Percentiles rank a stretch among this genome's conserved stretches.
Conservation (phyloP, 352 stramenopile species). For the Bremia lactucae region DNA sequence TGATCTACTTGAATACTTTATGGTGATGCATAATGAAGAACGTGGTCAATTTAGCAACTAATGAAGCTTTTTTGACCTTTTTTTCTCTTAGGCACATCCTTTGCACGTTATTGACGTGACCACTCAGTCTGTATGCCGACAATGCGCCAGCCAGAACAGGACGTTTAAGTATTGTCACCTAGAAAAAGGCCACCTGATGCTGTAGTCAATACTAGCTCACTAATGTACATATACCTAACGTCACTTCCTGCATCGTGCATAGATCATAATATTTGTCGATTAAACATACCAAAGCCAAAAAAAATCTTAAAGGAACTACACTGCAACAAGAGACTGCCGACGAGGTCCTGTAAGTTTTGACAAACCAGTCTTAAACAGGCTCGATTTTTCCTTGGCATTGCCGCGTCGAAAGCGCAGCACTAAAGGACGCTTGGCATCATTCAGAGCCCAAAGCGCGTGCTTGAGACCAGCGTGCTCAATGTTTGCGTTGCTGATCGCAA, state of each 20-base stretch:
- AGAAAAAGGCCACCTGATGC: constrained; percentile 63
- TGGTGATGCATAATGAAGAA: constrained; percentile 18
- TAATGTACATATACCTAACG: too few species aligned
- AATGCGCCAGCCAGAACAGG: constrained; percentile 23
- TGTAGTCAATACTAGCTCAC: constrained; percentile 20
- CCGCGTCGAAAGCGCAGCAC: constrained; percentile 72
- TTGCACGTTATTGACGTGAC: constrained; percentile 67
- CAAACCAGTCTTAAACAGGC: constrained; percentile 44
- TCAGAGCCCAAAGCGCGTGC: constrained; percentile 78
- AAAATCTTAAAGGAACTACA: constrained; percentile 21
- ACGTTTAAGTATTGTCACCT: constrained; percentile 67
- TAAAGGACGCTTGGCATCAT: constrained; percentile 59
- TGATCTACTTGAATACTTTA: constrained; percentile 46
- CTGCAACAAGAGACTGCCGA: constrained; percentile 31
- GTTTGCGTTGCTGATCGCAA: constrained; percentile 72
- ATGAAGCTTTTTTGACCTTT: too few species aligned
- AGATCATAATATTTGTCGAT: constrained; percentile 11
- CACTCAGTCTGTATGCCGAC: constrained; percentile 31
- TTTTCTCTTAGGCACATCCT: constrained; percentile 38
- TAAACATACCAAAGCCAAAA: constrained; percentile 9
- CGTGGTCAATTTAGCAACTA: constrained; percentile 4
- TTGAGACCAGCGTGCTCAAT: constrained; percentile 79
- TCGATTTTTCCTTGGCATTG: constrained; percentile 66
- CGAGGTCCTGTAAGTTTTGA: constrained; percentile 25
- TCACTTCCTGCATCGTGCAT: constrained; percentile 3